Evolutionary conservation across 192 early-diverging fungal species (phyloP), one percentile per base, ranked within the genome.

Genomic region (Coemansia sp.): DNA sequence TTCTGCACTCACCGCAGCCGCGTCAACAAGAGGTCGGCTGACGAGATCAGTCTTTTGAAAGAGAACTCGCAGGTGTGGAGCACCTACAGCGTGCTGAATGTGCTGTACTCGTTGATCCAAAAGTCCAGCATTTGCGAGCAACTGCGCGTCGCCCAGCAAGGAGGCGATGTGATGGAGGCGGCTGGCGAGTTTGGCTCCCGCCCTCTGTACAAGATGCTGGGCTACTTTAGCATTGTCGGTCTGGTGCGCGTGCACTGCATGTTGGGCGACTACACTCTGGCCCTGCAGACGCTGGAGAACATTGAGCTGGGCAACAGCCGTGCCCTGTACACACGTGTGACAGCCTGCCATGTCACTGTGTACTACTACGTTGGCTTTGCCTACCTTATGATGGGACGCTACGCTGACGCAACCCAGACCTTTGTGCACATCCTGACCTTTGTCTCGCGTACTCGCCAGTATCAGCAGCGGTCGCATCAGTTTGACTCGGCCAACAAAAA

Each of bases 331-430:
- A 87, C 93, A 15, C 84, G 95, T 29, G 93, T 97, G 5, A 94
- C 91, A n/a, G 92, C 92, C 4, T 95, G 94, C 81, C 92, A 97
- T 63, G 91, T 97, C 27, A 94, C 93, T 15, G 91, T 92, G 8
- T 95, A 90, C 82, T 98, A 98, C 81, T 95, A 95, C 76, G 90
- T 95, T 29, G 95, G 92, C 34, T 95, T 98, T 67, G 84, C 92
- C 27, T 98, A 95, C 81, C 86, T 95, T 89, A 98, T 98, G 95
- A 91, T 95, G 91, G 81, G 92, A 39, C 82, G 95, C 58, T 98
- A 95, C 63, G 84, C 91, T 33, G 95, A 98, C 63, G 95, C 95
- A 43, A 91, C 93, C 78, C 88, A 87, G 63, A 85, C 89, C 7
- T 93, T 95, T 77, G 85, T 87, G 17, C 90, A 91, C 64, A 89